Conservation (phyloP, 75 land plant genomes). For the Cryptomeria japonica region DNA sequence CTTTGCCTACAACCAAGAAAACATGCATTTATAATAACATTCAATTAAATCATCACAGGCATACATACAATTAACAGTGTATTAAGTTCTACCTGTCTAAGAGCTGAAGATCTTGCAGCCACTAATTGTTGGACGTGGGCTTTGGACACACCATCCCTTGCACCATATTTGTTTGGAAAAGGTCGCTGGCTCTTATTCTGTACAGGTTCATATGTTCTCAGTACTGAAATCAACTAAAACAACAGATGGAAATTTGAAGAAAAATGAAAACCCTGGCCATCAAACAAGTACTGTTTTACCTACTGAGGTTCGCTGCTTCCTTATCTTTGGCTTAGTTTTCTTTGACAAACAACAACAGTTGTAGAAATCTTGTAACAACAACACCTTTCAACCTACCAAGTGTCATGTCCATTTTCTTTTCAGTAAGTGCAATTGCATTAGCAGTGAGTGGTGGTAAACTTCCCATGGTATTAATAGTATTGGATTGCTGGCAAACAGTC, state of each 20-base stretch:
- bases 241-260: background rate
- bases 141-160: slow-evolving; percentile 28
- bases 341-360: slow-evolving; percentile 26
- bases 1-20: slow-evolving; percentile 30
- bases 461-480: slow-evolving; percentile 38
- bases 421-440: slow-evolving; percentile 62
- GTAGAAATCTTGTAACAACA: too few species aligned
- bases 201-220: background rate
- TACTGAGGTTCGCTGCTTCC: slow-evolving; percentile 30
- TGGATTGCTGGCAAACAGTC: background rate
- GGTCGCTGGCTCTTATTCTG: slow-evolving; percentile 45
- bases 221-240: background rate
- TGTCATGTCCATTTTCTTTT: slow-evolving; percentile 73
- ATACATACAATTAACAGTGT: background rate
- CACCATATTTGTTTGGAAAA: slow-evolving; percentile 10
- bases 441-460: slow-evolving; percentile 29
- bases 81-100: slow-evolving; percentile 44
- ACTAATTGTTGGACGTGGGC: slow-evolving; percentile 22
- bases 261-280: background rate
- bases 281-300: background rate
- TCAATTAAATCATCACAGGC: background rate
- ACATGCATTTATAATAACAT: background rate
- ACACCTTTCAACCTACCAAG: slow-evolving; percentile 25
- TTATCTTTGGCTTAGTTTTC: slow-evolving; percentile 21
- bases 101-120: slow-evolving; percentile 38